Conservation (phyloP, 768 basidiomycete genomes). For the Clathrus columnatus region DNA sequence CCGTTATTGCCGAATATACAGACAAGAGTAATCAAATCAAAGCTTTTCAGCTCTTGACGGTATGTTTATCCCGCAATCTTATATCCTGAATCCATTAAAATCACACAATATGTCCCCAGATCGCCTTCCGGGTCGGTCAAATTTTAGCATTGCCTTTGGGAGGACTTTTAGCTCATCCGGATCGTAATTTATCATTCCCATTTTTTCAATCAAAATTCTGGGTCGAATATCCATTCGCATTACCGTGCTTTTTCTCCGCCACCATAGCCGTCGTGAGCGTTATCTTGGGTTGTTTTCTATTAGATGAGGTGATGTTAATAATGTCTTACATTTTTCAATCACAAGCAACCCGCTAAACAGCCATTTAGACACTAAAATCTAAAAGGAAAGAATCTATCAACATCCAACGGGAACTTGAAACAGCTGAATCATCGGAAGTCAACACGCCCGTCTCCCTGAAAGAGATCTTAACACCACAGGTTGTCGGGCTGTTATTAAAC, state of each 20-base stretch:
- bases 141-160: slow-evolving; percentile 10
- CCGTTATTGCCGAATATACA: slow-evolving; percentile 1
- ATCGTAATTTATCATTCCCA: slow-evolving; percentile 9
- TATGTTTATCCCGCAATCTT: no score
- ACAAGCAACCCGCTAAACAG: no score
- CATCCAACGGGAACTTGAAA: background rate
- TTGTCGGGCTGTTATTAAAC: slow-evolving; percentile 7
- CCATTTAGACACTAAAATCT: background rate
- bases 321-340: background rate
- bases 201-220: slow-evolving; percentile 13
- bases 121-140: slow-evolving; percentile 9
- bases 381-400: background rate
- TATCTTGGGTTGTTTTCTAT: slow-evolving; percentile 12
- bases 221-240: slow-evolving; percentile 16
- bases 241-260: slow-evolving; percentile 18
- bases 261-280: slow-evolving; percentile 11
- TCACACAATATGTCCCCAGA: background rate
- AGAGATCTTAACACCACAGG: slow-evolving; percentile 6
- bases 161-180: slow-evolving; percentile 10
- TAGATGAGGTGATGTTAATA: slow-evolving; percentile 15
- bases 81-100: no score
- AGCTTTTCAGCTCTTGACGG: background rate
- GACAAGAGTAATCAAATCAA: slow-evolving; percentile 2
- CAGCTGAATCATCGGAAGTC: background rate
- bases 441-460: background rate